Base-by-base conservation (phyloP, 2,329 filamentous ascomycete species). In the Leptographium wingfieldii region DNA sequence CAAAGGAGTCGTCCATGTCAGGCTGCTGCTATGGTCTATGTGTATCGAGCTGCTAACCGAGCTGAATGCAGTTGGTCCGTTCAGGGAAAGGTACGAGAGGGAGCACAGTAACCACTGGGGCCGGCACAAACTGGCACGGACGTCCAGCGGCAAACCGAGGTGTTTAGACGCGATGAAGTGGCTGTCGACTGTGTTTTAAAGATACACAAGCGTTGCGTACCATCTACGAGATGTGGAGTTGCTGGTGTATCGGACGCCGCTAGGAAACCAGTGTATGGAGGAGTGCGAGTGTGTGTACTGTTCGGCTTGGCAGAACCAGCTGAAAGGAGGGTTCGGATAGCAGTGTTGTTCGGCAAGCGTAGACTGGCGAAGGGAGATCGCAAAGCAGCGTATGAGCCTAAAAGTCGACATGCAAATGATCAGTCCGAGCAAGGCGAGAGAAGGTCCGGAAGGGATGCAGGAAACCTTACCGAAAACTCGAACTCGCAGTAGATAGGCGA, bases 1-100 rank as follows among this genome's bases (percentile, higher is more conserved):
- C 52, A 4, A 59, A 12, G 31, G 62, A 46, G 40, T 57, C 35
- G 60, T 65, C 64, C 64, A 65, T 65, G 56, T 40, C 59, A 61
- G 56, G 48, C 48, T 22, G 57, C 29, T 38, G 38, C 43, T 9
- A 11, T 33, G 51, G 29, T 3, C 9, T 54, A n/a, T n/a, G 5
- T 48, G 29, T 59, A 35, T 51, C 48, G 19, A 49, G 46, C 38
- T 38, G 40, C 48, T 55, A 56, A 40, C 11, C 33, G 33, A 58
- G 56, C 58, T 29, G 31, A 53, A n/a, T 25, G 56, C 35, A 46
- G 49, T 12, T n/a, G 51, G 33, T 25, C 38, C 29, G 25, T 40
- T 57, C 25, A 49, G 55, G 27, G 55, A 38, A 19, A 5, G 38
- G 22, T 19, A 31, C 19, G 43, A n/a, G 19, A 46, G 43, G 19